Evolutionary conservation across 1,139 yeast species (phyloP), one percentile per base, ranked within the genome.

Genomic region (Scheffersomyces parashehatae): DNA sequence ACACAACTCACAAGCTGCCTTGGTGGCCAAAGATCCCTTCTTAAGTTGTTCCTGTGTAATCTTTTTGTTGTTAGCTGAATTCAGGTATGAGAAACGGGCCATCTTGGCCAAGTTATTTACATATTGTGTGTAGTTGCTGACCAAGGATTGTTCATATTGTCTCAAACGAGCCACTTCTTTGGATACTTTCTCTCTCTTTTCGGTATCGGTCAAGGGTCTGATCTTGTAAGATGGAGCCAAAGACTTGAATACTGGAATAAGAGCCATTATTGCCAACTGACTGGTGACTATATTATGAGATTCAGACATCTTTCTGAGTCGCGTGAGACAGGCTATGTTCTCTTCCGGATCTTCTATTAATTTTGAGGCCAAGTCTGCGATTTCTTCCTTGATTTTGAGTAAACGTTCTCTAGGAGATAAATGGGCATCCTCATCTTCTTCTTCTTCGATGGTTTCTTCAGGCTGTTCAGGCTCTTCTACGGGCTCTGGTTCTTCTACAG

Each of bases 291-390:
- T 73, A 54, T 85, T 82, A 53, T 76, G 79, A 1, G 93, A 83
- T 47, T 74, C 77, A 1, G 88, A 75, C 85, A 88, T 82, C 50
- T 81, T 85, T 37, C 91, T 72, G 41, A 93, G 70, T 56, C 91
- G 80, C 3, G 87, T 77, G 24, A 93, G 70, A 39, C 83, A 75
- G 5, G 78, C 64, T 11, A 85, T 73, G 59, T 91, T 81, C 56
- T 88, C 96, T 61, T 93, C 98, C 1, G 99, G 97, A 48, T 89
- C 90, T 62, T 91, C 96, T 57, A 83, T 82, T 35, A 93, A 67
- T 41, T 77, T 78, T 29, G 88, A 88, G 1, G 96, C 97, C 41
- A 85, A 65, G 12, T 79, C 84, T 0, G 98, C 97, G 29, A 93
- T 79, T 47, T 85, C 88, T 65, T 90, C 98, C 55, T 90, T 88